phyloP scores from a whole-genome alignment of 2,329 filamentous ascomycete species.

The Ciborinia camelliae region DNA sequence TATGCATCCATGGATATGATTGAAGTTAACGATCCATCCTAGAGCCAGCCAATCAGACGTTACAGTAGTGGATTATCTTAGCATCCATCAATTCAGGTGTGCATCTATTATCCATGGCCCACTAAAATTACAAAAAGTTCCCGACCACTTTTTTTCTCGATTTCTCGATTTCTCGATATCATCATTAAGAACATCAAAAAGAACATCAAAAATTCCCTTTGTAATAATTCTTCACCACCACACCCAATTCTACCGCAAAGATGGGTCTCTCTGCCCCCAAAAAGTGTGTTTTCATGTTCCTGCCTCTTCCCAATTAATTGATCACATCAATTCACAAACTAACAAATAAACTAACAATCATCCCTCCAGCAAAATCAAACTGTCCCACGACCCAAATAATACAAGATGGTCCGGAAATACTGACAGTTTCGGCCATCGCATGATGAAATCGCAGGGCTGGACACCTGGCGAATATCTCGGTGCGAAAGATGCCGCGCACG shows the following conservation, averaged over 20 bases:
- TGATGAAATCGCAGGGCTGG: slow-evolving; percentile 88
- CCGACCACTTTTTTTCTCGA: slow-evolving; percentile 21
- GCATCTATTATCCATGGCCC: not conserved
- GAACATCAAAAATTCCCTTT: not conserved
- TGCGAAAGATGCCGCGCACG: slow-evolving; percentile 69
- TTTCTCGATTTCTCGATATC: slow-evolving; percentile 13
- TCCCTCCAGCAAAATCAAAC: slow-evolving; percentile 52
- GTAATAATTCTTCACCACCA: not conserved
- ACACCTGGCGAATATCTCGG: slow-evolving; percentile 80
- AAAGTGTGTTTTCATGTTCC: slow-evolving; percentile 48
- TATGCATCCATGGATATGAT: not conserved
- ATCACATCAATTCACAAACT: slow-evolving; percentile 9
- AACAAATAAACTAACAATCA: slow-evolving; percentile 46
- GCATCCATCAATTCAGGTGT: too few relatives aligned
- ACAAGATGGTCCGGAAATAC: slow-evolving; percentile 86
- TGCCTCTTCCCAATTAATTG: slow-evolving; percentile 27
- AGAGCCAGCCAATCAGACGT: slow-evolving; percentile 6
- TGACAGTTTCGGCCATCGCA: slow-evolving; percentile 81
- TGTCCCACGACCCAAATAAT: slow-evolving; percentile 92
- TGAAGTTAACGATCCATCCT: slow-evolving; percentile 3
- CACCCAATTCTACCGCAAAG: slow-evolving; percentile 14
- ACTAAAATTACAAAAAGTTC: slow-evolving; percentile 16
- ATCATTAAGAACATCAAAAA: not conserved
- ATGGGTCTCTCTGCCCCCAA: slow-evolving; percentile 70
- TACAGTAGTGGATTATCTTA: not conserved